Evolutionary conservation across 768 basidiomycete species (phyloP).

Genomic region (Amanita inopinata): DNA sequence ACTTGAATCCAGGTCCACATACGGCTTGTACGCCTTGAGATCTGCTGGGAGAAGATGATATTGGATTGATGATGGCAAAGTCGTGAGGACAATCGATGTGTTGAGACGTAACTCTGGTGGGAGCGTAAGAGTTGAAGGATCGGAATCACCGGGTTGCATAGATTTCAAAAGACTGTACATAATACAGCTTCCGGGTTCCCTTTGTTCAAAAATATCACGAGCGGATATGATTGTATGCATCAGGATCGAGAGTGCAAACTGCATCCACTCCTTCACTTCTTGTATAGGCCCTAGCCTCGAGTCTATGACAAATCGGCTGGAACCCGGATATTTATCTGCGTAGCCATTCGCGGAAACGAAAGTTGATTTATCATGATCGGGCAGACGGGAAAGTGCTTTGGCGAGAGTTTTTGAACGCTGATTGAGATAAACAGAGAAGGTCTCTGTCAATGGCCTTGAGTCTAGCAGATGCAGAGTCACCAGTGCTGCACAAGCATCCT

Average conservation of each 20-base stretch:
- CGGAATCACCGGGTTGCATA: slow-evolving; percentile 44
- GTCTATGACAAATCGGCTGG: slow-evolving; percentile 10
- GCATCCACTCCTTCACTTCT: slow-evolving; percentile 45
- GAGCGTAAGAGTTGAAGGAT: slow-evolving; percentile 12
- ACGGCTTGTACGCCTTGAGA: slow-evolving; percentile 76
- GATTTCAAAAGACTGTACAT: slow-evolving; percentile 46
- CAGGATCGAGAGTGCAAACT: slow-evolving; percentile 43
- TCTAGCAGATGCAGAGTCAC: slow-evolving; percentile 85
- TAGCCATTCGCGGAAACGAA: slow-evolving; percentile 25
- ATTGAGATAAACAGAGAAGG: slow-evolving; percentile 55
- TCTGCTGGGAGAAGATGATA: slow-evolving; percentile 65
- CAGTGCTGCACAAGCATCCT: slow-evolving; percentile 73
- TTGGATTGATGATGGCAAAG: slow-evolving; percentile 77
- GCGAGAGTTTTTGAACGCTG: slow-evolving; percentile 57
- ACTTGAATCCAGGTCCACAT: slow-evolving; percentile 60
- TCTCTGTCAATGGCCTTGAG: slow-evolving; percentile 68
- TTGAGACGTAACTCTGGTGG: slow-evolving; percentile 44
- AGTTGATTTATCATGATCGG: slow-evolving; percentile 21
- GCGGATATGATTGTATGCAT: slow-evolving; percentile 48
- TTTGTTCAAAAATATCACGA: slow-evolving; percentile 45
- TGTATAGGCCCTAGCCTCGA: slow-evolving; percentile 28
- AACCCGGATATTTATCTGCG: slow-evolving; percentile 15
- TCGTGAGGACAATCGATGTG: slow-evolving; percentile 55
- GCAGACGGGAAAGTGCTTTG: slow-evolving; percentile 16
- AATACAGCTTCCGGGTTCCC: slow-evolving; percentile 29